A percentile compares a stretch with the other conserved stretches of the same genome.
phyloP scores from a whole-genome alignment of 163 green algal species.

The Chlorella variabilis region DNA sequence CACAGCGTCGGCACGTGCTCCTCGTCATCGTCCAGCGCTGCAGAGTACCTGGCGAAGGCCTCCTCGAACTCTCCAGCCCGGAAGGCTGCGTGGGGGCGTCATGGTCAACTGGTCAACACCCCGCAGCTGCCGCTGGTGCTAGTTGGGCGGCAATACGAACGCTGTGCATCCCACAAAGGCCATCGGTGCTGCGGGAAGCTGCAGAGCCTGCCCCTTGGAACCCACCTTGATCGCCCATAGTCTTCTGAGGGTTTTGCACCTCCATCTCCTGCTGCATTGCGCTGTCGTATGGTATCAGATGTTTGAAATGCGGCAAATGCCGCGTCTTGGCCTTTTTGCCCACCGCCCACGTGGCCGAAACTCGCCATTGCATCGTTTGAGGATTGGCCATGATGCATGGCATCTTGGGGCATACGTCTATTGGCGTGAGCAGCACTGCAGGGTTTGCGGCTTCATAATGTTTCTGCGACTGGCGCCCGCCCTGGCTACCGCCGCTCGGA shows the following conservation, averaged over 20 bases:
- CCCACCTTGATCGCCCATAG: conserved; percentile 10
- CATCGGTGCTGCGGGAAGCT: too few species aligned
- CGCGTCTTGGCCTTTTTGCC: too few species aligned
- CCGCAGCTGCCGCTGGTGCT: too few species aligned
- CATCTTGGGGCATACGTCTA: too few species aligned
- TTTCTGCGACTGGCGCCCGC: background rate
- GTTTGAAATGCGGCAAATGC: too few species aligned
- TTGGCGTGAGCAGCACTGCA: too few species aligned
- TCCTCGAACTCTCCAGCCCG: background rate
- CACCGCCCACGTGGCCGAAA: too few species aligned
- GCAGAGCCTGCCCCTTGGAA: too few species aligned
- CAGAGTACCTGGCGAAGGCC: conserved; percentile 2
- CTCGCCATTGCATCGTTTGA: too few species aligned
- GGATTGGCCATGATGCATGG: too few species aligned
- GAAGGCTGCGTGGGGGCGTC: conserved; percentile 22
- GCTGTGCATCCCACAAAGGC: background rate
- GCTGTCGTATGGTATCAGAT: background rate
- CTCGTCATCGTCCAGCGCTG: background rate
- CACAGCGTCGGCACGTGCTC: conserved; percentile 8
- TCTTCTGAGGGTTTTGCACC: background rate
- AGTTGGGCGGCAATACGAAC: too few species aligned
- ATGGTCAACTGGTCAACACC: background rate
- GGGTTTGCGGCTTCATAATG: background rate
- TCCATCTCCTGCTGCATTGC: background rate
- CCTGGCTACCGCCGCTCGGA: background rate